A percentile compares a stretch with the other conserved stretches of the same genome.
Conservation (phyloP, 306 rosid genomes). For the Amphicarpaea edgeworthii region DNA sequence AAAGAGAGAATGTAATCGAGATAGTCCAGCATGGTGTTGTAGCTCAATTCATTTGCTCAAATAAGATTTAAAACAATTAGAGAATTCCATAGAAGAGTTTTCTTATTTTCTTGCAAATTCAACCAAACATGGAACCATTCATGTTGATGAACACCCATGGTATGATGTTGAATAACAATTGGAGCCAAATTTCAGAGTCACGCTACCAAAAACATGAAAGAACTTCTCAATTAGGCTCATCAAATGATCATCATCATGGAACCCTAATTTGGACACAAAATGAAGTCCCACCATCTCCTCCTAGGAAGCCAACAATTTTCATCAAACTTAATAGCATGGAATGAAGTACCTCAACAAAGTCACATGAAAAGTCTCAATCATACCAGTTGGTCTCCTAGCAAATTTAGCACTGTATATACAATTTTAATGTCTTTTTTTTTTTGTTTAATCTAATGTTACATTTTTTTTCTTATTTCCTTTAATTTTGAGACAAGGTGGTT, state of each 20-base stretch:
- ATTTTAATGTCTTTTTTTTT: neutral
- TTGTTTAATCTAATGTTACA: neutral
- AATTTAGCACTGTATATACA: neutral
- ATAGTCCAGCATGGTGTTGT: neutral
- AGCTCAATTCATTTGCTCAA: neutral
- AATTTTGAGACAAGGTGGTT: neutral
- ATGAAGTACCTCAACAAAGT: neutral
- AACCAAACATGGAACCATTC: too few species aligned
- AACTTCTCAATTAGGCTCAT: neutral
- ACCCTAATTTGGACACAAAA: neutral
- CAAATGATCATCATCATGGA: neutral
- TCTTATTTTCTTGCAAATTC: too few species aligned
- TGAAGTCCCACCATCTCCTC: neutral
- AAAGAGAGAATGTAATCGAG: neutral
- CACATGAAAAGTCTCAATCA: neutral
- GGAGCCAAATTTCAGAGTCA: too few species aligned
- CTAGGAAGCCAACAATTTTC: neutral
- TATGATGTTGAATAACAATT: too few species aligned
- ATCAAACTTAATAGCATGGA: neutral
- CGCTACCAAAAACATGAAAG: neutral
- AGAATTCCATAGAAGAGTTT: too few species aligned
- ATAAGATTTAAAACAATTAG: neutral
- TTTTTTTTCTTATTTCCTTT: neutral
- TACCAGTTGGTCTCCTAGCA: neutral
- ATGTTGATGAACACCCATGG: too few species aligned